Conservation (phyloP, 352 stramenopile genomes). For the Phytophthora tubulina region DNA sequence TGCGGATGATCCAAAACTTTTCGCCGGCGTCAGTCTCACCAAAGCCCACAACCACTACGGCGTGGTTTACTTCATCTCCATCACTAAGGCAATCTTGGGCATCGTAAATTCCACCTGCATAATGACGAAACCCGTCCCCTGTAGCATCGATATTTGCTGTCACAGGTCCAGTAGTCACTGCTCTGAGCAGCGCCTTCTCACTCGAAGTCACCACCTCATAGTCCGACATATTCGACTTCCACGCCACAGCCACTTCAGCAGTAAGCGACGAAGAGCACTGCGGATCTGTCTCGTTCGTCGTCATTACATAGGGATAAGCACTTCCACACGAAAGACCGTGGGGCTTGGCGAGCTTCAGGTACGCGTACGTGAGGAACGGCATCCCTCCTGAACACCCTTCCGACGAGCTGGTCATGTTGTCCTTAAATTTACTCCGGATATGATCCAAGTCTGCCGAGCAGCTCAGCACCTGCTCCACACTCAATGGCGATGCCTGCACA, state of each 20-base stretch:
- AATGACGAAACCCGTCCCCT: conserved; percentile 85
- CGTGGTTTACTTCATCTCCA: conserved; percentile 87
- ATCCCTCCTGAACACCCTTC: conserved; percentile 90
- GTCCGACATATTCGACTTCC: conserved; percentile 54
- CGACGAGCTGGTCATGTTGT: conserved; percentile 83
- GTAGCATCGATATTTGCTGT: conserved; percentile 82
- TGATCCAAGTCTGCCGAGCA: conserved; percentile 80
- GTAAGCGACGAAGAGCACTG: conserved; percentile 43
- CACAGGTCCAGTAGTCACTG: conserved; percentile 72
- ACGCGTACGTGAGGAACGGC: conserved; percentile 92
- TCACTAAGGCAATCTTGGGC: conserved; percentile 77
- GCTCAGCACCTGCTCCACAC: conserved; percentile 87
- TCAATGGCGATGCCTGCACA: conserved; percentile 69
- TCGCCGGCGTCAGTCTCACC: conserved; percentile 74
- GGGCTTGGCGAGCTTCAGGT: conserved; percentile 66
- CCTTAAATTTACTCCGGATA: conserved; percentile 72
- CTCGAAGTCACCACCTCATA: conserved; percentile 65
- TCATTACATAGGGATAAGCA: conserved; percentile 85
- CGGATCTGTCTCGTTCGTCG: conserved; percentile 60
- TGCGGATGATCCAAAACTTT: conserved; percentile 92
- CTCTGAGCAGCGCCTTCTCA: conserved; percentile 71
- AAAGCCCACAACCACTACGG: conserved; percentile 89
- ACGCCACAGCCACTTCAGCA: conserved; percentile 59
- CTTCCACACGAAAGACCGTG: conserved; percentile 80
- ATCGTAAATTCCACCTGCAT: conserved; percentile 89